These are phyloP conservation scores for Sergeia podlipaevii DNA, from an alignment of 208 protist species.

Conservation along the genomic window DNA sequence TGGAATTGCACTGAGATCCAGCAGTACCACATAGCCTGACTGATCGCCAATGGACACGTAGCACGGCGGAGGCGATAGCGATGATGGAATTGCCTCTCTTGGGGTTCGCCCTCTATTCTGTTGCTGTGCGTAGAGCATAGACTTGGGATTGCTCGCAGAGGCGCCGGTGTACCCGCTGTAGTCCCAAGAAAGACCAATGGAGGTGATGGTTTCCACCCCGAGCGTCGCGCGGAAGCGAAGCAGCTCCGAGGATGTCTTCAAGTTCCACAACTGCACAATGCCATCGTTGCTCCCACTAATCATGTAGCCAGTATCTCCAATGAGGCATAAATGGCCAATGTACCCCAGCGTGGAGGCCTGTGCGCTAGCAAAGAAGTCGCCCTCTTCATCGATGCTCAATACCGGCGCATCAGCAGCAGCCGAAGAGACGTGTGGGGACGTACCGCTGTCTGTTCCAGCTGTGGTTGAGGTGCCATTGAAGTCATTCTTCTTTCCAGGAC, in stretches of 20 bases:
- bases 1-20: conserved; percentile 55
- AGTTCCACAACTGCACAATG: conserved; percentile 81
- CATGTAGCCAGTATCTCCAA: conserved; percentile 37
- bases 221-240: conserved; percentile 61
- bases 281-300: conserved; percentile 73
- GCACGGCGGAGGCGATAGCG: conserved; percentile 7
- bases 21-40: conserved; percentile 46
- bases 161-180: neutral
- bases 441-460: no score
- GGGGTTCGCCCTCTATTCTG: neutral
- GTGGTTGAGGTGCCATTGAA: no score
- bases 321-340: conserved; percentile 31
- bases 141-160: neutral
- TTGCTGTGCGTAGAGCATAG: neutral
- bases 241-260: conserved; percentile 43
- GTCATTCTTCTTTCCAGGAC: no score
- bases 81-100: neutral
- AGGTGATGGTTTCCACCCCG: conserved; percentile 48
- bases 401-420: neutral
- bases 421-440: neutral
- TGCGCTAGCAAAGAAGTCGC: conserved; percentile 14
- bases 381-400: neutral
- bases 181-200: conserved; percentile 27
- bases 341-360: conserved; percentile 31
- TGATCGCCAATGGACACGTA: conserved; percentile 56